Evolutionary conservation across 2,329 filamentous ascomycete genomes (phyloP), one percentile per base, ranked within the genome.

Genomic region (Aspergillus aculeatus): DNA sequence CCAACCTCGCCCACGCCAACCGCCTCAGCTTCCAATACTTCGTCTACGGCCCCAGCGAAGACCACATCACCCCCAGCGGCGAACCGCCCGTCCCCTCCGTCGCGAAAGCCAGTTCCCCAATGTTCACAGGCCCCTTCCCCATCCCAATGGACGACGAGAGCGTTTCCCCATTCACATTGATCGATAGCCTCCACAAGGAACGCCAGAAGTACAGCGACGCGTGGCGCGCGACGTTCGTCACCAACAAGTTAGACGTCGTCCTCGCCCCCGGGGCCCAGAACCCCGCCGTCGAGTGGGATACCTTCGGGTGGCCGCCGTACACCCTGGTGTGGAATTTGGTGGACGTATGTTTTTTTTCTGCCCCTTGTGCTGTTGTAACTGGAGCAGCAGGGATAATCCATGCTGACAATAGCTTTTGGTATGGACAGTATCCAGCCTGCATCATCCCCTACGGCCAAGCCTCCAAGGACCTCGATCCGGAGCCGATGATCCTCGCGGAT

Each of bases 271-370:
- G 77, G 3, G 79, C 82, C 5, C 80, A 82, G 63, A 78, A 73
- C 12, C 84, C 82, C 0, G 83, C 84, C 0, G 78, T 82, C 0
- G 73, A 72, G 19, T 81, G 85, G 66, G 83, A 86, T 66, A 77
- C 73, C 0, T 74, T 65, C 52, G 71, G 67, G 3, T 71, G 64
- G 66, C 66, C 69, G 9, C 58, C 67, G 9, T 86, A 80, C 68
- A 85, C 83, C 0, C 67, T 79, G 19, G 61, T 85, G 31, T 78
- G 78, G 68, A 87, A 86, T 60, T 23, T 84, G 9, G 64, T 85
- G 4, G 81, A 85, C 68, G 81, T 81, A 65, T 71, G 80, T 73
- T 11, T 2, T 35, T 2, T 14, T 14, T 12, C 32, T n/a, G n/a
- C n/a, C 2, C 12, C 19, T n/a, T 4, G 10, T 4, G 3, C 14